Base-by-base conservation (phyloP, 2,329 filamentous ascomycete genomes). In the Scytalidium lignicola region DNA sequence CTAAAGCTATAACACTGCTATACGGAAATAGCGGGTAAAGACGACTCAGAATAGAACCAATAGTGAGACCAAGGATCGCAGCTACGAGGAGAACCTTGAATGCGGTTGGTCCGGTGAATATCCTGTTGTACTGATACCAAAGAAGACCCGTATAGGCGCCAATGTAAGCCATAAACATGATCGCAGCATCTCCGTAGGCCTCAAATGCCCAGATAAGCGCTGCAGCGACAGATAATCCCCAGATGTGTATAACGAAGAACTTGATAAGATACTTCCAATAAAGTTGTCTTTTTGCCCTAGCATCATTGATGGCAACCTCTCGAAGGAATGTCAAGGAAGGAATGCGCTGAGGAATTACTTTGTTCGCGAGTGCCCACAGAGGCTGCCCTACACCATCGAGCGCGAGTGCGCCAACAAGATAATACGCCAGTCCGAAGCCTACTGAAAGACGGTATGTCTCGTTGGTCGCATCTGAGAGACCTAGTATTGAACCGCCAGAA, bases 191-290 rank as follows among this genome's bases (percentile, higher is more conserved):
- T 9, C 63, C 15, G 3, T 66, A 65, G 22, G 59, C 61, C 45
- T 76, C 69, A 57, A 80, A 78, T 5, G 69, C 67, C 75, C 75
- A 80, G n/a, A 79, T 66, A 19, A 80, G 64, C 20, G 68, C 68
- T 72, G 49, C 19, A 62, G 55, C n/a, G 65, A 58, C 15, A 60
- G 65, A 13, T 54, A 61, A 41, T 53, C 51, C 20, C 69, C 69
- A 44, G 65, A 65, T 44, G 64, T 59, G 46, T 55, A 75, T 70
- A 37, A 74, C 66, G 44, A 78, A 65, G 55, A 74, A 79, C 50
- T 68, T 72, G 62, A 63, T 55, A 19, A 67, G 45, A 2, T 68
- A 59, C 17, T 59, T 62, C 45, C 55, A 54, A 19, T 59, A 55
- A 1, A 71, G 58, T 26, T 63, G 58, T 20, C 57, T 51, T n/a